Base-by-base conservation (phyloP, 78 protist genomes). In the Polysphondylium violaceum region DNA sequence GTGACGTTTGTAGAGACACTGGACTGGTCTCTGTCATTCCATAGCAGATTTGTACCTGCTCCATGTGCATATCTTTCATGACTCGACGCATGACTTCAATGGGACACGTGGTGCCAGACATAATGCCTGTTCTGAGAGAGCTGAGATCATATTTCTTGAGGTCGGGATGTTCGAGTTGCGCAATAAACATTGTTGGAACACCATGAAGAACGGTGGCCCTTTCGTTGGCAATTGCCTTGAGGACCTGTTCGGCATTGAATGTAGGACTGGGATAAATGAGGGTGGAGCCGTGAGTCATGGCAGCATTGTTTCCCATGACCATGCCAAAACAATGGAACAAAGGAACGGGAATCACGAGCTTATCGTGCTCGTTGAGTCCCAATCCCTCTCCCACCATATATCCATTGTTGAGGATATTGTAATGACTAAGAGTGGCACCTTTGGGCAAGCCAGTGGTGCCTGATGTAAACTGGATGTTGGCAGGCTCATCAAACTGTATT, bases 1-100 rank as follows among this genome's bases (percentile, higher is more conserved):
- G 27, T 6, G 35, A 0, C 16, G 76, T 51, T 72, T 95, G 97
- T 33, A 92, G 93, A 3, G 92, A 76, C 0, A 95, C 79, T 6
- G 97, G 98, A 19, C 95, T 87, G 6, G 68, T 1, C 58, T 97
- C 99, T 0, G 97, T 95, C 94, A 97, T 77, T 17, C 99, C 99
- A 25, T 93, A 97, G 1, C 93, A 97, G 8, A 91, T 56, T 0
- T 14, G 17, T 1, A 72, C 6, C 25, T 33, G 51, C 1, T 40
- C 43, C 4, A 27, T 41, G 50, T 64, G 67, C 59, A 65, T 60
- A 3, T 51, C 14, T 40, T 76, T 51, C 27, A 58, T 35, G 11
- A 21, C 87, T 2, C 29, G 31, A 31, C 83, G 71, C 29, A 94
- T 38, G 8, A 23, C 86, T 19, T 14, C 65, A 19, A 56, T 55